Conservation (phyloP, 805 yeast genomes). For the Ogataea minuta region DNA sequence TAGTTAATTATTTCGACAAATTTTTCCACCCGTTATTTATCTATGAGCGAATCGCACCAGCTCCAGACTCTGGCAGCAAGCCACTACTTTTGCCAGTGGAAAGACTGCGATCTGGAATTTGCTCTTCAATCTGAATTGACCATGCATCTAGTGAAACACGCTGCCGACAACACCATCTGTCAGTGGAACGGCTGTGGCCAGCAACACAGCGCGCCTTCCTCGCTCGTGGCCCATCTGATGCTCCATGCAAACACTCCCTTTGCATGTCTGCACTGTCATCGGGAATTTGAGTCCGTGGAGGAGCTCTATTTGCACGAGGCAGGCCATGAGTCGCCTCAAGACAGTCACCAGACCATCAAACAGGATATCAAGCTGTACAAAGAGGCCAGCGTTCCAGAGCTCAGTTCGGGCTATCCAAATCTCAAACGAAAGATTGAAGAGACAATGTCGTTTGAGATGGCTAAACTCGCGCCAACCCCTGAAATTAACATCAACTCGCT, state of each 20-base stretch:
- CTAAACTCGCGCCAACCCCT: not conserved
- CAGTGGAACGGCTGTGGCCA: slow-evolving; percentile 39
- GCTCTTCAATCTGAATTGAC: slow-evolving; percentile 8
- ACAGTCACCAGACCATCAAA: not conserved
- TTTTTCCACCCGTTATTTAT: slow-evolving; percentile 3
- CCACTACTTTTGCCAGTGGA: slow-evolving; percentile 9
- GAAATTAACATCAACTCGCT: slow-evolving; percentile 11
- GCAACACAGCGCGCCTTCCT: slow-evolving; percentile 18
- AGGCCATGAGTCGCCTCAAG: not conserved
- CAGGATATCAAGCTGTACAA: slow-evolving; percentile 1
- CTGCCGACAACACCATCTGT: slow-evolving; percentile 26
- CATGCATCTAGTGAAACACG: slow-evolving; percentile 18
- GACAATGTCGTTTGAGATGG: not conserved
- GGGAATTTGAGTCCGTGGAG: slow-evolving; percentile 41
- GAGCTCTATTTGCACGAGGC: slow-evolving; percentile 3
- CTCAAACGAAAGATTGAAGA: slow-evolving; percentile 2
- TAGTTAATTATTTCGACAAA: slow-evolving; percentile 8
- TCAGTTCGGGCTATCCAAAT: slow-evolving; percentile 2
- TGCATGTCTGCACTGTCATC: slow-evolving; percentile 61
- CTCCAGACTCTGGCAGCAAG: not conserved
- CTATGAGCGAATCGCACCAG: no score
- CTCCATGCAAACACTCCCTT: slow-evolving; percentile 53
- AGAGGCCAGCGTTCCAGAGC: not conserved
- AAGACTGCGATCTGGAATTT: slow-evolving; percentile 1
- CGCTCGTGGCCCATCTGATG: slow-evolving; percentile 5